Evolutionary conservation across 2,329 filamentous ascomycete species (phyloP).

Genomic region (Fusarium sp.): DNA sequence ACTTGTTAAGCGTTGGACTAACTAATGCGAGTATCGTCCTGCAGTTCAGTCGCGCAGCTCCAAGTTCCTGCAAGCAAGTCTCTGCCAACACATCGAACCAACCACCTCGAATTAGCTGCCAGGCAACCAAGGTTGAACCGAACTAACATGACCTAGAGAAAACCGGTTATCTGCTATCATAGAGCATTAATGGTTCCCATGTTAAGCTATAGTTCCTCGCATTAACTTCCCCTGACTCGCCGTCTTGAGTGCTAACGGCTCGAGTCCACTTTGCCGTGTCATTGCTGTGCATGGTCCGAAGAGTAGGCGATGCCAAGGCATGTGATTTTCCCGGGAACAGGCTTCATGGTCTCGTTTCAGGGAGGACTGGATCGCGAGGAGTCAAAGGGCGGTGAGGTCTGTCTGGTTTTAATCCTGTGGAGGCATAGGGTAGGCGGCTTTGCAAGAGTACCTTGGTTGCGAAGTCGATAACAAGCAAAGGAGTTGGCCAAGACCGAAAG

Average conservation of each 20-base stretch:
- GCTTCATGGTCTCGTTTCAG: slow-evolving; percentile 24
- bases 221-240: slow-evolving; percentile 23
- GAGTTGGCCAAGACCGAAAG: not conserved
- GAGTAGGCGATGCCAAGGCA: not conserved
- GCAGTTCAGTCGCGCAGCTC: not conserved
- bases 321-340: slow-evolving; percentile 12
- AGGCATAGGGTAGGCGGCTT: slow-evolving; percentile 18
- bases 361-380: not conserved
- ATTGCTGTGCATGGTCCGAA: slow-evolving; percentile 4
- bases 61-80: not conserved
- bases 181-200: not conserved
- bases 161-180: not conserved
- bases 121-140: not conserved
- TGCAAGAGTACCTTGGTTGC: not conserved
- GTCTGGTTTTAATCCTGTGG: not conserved
- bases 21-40: not conserved
- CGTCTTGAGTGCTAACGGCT: slow-evolving; percentile 2
- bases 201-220: not conserved
- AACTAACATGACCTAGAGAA: not conserved
- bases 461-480: not conserved
- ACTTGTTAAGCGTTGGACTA: not conserved
- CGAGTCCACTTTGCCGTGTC: not conserved
- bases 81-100: not conserved
- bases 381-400: slow-evolving; percentile 23
- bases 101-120: not conserved